Conservation (phyloP, 805 yeast genomes). For the Yamadazyma philogaea region DNA sequence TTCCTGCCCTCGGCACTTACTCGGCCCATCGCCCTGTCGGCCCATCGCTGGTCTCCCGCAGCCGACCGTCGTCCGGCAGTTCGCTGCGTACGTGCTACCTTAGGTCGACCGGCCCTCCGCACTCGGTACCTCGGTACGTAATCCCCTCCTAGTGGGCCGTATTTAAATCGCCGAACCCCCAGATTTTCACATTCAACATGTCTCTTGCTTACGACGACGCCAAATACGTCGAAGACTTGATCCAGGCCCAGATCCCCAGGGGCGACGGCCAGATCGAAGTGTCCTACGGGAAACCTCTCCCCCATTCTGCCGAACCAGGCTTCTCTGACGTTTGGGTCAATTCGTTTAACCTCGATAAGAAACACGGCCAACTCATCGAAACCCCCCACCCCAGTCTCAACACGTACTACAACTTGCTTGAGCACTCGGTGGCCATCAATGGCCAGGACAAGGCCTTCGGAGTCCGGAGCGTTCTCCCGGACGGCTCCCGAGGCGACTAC, state of each 20-base stretch:
- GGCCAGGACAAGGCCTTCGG: conserved; percentile 47
- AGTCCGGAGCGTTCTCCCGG: conserved; percentile 26
- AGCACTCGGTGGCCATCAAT: conserved; percentile 34
- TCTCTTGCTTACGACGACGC: conserved; percentile 12
- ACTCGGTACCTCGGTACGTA: no score
- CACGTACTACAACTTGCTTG: conserved; percentile 47
- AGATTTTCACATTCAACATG: conserved; percentile 5
- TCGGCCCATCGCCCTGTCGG: no score
- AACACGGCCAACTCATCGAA: conserved; percentile 23
- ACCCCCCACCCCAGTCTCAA: conserved; percentile 42
- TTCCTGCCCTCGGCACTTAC: no score
- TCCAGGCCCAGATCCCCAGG: background rate
- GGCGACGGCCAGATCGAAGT: conserved; percentile 3
- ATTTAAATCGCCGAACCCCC: background rate
- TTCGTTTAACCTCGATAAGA: conserved; percentile 13
- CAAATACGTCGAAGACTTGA: conserved; percentile 9
- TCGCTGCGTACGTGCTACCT: no score
- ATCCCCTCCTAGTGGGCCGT: no score
- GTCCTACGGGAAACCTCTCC: conserved; percentile 12
- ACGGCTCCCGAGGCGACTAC: conserved; percentile 32
- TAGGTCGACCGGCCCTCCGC: no score
- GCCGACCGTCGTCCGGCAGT: no score
- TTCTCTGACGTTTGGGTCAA: conserved; percentile 31
- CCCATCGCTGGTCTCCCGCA: no score
- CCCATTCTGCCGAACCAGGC: conserved; percentile 21